A percentile compares a stretch with the other conserved stretches of the same genome.
Evolutionary conservation across 495 filamentous ascomycete genomes (phyloP).

Genomic region (Tuber umbilicatum): DNA sequence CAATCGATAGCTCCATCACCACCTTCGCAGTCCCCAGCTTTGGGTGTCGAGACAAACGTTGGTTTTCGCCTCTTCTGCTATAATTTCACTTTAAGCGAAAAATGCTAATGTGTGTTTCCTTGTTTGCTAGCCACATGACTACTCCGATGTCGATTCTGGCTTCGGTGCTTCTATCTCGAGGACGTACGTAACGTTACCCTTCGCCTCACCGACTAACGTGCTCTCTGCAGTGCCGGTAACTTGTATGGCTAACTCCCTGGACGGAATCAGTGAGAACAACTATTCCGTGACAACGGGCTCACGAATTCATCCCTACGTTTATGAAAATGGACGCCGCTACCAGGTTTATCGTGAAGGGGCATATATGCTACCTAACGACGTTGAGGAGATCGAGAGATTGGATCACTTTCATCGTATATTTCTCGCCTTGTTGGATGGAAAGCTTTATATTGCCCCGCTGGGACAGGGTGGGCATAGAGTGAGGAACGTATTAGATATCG

Average conservation of each 20-base stretch:
- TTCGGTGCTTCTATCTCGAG: slow-evolving; percentile 19
- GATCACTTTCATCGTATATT: slow-evolving; percentile 61
- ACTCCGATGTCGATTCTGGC: slow-evolving; percentile 24
- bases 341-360: slow-evolving; percentile 58
- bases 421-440: slow-evolving; percentile 47
- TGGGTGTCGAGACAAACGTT: background rate
- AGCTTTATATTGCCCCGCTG: slow-evolving; percentile 54
- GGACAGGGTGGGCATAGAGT: slow-evolving; percentile 41
- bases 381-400: slow-evolving; percentile 63
- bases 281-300: slow-evolving; percentile 43
- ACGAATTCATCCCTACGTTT: slow-evolving; percentile 42
- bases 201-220: background rate
- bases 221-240: background rate
- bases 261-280: slow-evolving; percentile 11
- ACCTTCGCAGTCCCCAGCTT: background rate
- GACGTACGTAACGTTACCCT: slow-evolving; percentile 11
- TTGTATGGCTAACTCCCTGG: background rate
- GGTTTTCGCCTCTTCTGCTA: background rate
- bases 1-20: background rate
- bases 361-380: slow-evolving; percentile 62
- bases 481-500: slow-evolving; percentile 56
- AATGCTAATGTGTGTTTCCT: slow-evolving; percentile 1
- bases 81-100: background rate
- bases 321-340: slow-evolving; percentile 62
- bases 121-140: slow-evolving; percentile 8